Evolutionary conservation across 2,329 filamentous ascomycete genomes (phyloP).

Genomic region (Colletotrichum lentis): DNA sequence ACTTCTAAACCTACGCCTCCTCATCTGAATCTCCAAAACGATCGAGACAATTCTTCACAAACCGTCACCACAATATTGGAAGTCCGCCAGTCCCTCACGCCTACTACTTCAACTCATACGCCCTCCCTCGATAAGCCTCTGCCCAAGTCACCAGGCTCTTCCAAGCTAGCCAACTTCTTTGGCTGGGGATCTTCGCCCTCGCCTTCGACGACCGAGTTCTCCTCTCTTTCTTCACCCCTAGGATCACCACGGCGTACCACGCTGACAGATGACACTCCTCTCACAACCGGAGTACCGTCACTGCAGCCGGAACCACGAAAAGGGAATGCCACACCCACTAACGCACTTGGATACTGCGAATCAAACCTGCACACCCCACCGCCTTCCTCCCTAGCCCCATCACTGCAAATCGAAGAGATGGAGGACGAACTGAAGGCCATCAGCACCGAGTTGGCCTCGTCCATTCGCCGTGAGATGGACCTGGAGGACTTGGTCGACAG

Average conservation of each 20-base stretch:
- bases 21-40: constrained; percentile 59
- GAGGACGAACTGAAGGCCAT: constrained; percentile 95
- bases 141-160: constrained; percentile 61
- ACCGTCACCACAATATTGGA: constrained; percentile 41
- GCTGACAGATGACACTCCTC: constrained; percentile 52
- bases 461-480: constrained; percentile 95
- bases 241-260: constrained; percentile 51
- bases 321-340: constrained; percentile 54
- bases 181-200: constrained; percentile 60
- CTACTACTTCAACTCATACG: constrained; percentile 37
- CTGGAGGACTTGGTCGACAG: constrained; percentile 92
- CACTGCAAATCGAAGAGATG: constrained; percentile 78
- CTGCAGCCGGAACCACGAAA: constrained; percentile 44
- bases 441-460: constrained; percentile 88
- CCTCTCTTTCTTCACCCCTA: constrained; percentile 62
- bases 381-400: constrained; percentile 52
- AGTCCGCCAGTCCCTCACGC: constrained; percentile 15
- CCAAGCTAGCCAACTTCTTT: constrained; percentile 62
- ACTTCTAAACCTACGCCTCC: constrained; percentile 60
- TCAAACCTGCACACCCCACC: constrained; percentile 61
- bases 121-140: constrained; percentile 62
- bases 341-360: constrained; percentile 60
- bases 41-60: constrained; percentile 40
- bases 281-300: constrained; percentile 35
- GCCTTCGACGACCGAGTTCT: constrained; percentile 60